Evolutionary conservation across 2,329 filamentous ascomycete species (phyloP), one percentile per base, ranked within the genome.

Genomic region (Venturiaceae sp.): DNA sequence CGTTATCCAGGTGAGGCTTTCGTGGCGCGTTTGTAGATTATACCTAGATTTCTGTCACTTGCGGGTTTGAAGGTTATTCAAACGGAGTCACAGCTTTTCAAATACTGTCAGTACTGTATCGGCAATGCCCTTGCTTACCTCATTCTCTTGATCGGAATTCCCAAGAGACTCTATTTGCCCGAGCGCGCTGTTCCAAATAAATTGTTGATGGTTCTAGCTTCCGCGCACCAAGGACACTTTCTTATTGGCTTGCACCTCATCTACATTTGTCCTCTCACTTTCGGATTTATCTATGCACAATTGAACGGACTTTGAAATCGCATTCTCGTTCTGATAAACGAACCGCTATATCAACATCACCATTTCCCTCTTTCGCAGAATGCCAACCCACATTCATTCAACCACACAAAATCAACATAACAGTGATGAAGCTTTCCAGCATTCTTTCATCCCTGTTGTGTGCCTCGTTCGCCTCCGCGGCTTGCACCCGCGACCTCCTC

Each of bases 401-500:
- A 50, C 11, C 26, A 28, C 23, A 50, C 44, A n/a, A 16, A n/a
- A 13, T n/a, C 26, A n/a, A 5, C 3, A 13, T 30, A 13, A 5
- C 30, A 13, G 30, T 5, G 16, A 50, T 50, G 44, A 13, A 8
- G 3, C 30, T 30, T 4, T 30, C 11, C 9, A n/a, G 14, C 13
- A 16, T n/a, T 6, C 32, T 37, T 5, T 14, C 21, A 16, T 13
- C 32, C n/a, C 4, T 37, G 9, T 16, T 53, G 3, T 30, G 14
- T 23, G 32, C 52, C 52, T 32, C 13, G 19, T 5, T 53, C 9
- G 13, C 32, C 8, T 23, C 28, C 28, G 55, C 55, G n/a, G 41
- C 28, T 14, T 58, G 55, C 37, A 50, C 39, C 3, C 55, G 55
- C 41, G 44, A 36, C 13, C 5, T 41, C 41, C 55, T 58, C 28